Base-by-base conservation (phyloP, 805 yeast genomes). In the Spathaspora hagerdaliae region DNA sequence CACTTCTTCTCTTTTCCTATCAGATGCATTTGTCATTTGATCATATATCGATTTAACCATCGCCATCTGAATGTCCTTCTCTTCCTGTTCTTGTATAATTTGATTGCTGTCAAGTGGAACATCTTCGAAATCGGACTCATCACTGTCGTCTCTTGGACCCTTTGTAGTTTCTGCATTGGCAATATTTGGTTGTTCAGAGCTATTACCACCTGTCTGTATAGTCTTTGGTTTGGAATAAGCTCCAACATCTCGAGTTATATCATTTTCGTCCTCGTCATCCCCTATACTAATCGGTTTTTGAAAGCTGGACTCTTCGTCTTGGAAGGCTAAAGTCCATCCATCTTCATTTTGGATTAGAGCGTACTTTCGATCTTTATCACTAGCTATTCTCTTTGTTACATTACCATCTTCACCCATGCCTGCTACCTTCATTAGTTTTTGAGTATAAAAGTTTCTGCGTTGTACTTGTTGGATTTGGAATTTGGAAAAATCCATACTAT, bases 391-490 rank as follows among this genome's bases (percentile, higher is more conserved):
- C 46, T 79, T 65, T 7, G 75, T 68, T 0, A 73, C 63, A 44
- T 67, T 73, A 5, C 74, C 71, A 11, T 73, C 78, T 36, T 73
- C 81, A 33, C 84, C 86, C 81, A 87, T 75, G 0, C 97, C 98
- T 7, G 87, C 78, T 0, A 85, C 81, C 51, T 82, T 83, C 87
- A 94, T 84, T 34, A 94, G 70, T 51, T 81, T 77, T 64, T 94
- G 98, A 0, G 99, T 92, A 53, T 85, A 82, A 59, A 79, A 90
- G 61, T 94, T 94, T 50, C 99, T 75, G 60, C 89, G 89, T 53
- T 88, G 86, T 1, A 94, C 98, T 79, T 92, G 87, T 54, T 87
- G 82, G 49, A 94, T 87, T 62, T 94, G 99, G 62, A 94, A 94
- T 55, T 78, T 83, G 13, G 97, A 90, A 57, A 94, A 94, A 49